Conservation (phyloP, 805 yeast species). For the Yamadazyma endophytica region DNA sequence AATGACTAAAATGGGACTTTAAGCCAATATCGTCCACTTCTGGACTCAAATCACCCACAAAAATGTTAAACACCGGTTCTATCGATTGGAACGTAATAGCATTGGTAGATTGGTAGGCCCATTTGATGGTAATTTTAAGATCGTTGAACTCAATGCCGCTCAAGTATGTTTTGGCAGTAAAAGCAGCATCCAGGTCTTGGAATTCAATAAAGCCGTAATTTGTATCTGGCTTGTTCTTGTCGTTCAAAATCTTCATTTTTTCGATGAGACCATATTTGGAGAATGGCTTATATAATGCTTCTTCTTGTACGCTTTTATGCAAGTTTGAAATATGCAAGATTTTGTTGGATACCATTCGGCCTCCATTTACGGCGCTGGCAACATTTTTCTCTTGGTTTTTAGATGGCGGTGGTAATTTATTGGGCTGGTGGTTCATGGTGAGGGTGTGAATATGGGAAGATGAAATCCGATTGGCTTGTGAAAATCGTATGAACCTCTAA, state of each 20-base stretch:
- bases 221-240: conserved; percentile 67
- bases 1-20: conserved; percentile 51
- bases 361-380: conserved; percentile 76
- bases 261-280: conserved; percentile 57
- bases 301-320: conserved; percentile 62
- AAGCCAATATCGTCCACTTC: conserved; percentile 80
- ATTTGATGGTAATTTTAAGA: conserved; percentile 60
- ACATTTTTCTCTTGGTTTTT: no score
- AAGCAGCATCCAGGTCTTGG: conserved; percentile 53
- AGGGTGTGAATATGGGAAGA: no score
- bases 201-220: conserved; percentile 85
- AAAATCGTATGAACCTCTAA: no score
- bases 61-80: conserved; percentile 61
- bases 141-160: conserved; percentile 56
- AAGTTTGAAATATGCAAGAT: conserved; percentile 77
- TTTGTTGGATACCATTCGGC: conserved; percentile 71
- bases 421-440: no score
- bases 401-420: no score
- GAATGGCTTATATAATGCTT: conserved; percentile 56
- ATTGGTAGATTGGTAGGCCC: conserved; percentile 83
- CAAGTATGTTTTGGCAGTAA: conserved; percentile 54
- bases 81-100: conserved; percentile 40
- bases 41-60: conserved; percentile 80
- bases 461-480: no score
- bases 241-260: conserved; percentile 67